Evolutionary conservation across 495 filamentous ascomycete species (phyloP), one percentile per base, ranked within the genome.

Genomic region (Talaromyces liani): DNA sequence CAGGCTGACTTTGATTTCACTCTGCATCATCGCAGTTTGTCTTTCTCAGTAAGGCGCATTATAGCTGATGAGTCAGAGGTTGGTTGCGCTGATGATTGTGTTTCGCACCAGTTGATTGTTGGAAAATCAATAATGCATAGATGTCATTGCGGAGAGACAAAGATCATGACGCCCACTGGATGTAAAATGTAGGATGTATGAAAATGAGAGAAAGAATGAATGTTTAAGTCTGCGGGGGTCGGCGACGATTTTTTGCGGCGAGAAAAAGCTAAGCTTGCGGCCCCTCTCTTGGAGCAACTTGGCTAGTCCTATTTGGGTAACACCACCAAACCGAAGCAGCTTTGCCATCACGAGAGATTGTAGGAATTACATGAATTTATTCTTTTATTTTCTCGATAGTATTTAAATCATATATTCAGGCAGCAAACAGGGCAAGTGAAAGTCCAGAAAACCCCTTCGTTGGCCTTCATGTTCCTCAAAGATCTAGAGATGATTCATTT

Each of bases 1-100:
- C 70, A 83, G 75, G 73, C 81, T 79, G 62, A 76, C 78, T 70
- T 77, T 76, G 61, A 71, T 75, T 69, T 75, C 76, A 70, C 77
- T 76, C 77, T 83, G 78, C 74, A 79, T 82, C 61, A 70, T 72
- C 63, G 74, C 68, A 45, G 70, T 79, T 62, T 22, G 39, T 20
- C 12, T 39, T 54, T 62, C 14, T 51, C 60, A 51, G 45, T 53
- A 41, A 62, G 36, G 45, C 41, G 60, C 60, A 62, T 62, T 45
- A 51, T 62, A 62, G 47, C 45, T 53, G 60, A 33, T 51, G 45
- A 33, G 22, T 53, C 45, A 33, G 41, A 29, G 20, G 29, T 31
- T 51, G 4, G 9, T 33, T 24, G 55, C 27, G 29, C 7, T 33
- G n/a, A 9, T 36, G 3, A 14, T 3, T 29, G 24, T 29, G 14